Evolutionary conservation across 495 filamentous ascomycete genomes (phyloP).

Genomic region (Daldinia childiae): DNA sequence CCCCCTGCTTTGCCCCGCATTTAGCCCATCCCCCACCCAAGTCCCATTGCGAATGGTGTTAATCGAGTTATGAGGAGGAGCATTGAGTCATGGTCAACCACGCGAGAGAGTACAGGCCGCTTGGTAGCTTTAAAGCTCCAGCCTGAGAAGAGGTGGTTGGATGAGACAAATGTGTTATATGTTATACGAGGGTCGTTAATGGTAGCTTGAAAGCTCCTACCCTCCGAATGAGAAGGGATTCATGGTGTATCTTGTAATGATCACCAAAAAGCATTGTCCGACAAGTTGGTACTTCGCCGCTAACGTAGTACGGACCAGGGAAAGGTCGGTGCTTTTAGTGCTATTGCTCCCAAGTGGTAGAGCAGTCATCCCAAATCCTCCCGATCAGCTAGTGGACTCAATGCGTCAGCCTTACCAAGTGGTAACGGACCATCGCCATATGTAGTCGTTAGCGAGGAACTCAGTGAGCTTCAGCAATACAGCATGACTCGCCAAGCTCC

Average conservation of each 20-base stretch:
- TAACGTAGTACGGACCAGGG: conserved; percentile 13
- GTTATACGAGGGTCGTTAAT: conserved; percentile 52
- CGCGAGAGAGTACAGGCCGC: conserved; percentile 46
- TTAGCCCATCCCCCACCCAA: conserved; percentile 35
- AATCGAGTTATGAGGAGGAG: conserved; percentile 54
- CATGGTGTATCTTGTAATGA: conserved; percentile 12
- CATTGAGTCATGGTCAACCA: conserved; percentile 40
- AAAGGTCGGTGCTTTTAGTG: conserved; percentile 20
- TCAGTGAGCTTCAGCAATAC: conserved; percentile 23
- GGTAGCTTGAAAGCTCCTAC: conserved; percentile 65
- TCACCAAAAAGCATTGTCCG: conserved; percentile 14
- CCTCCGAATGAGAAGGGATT: conserved; percentile 43
- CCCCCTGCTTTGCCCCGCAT: conserved; percentile 34
- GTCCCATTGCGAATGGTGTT: conserved; percentile 48
- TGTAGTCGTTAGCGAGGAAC: conserved; percentile 26
- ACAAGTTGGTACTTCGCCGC: conserved; percentile 15
- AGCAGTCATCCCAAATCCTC: conserved; percentile 13
- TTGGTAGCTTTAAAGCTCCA: conserved; percentile 66
- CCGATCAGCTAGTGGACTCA: conserved; percentile 21
- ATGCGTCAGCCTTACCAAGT: conserved; percentile 32
- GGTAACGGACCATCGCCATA: conserved; percentile 16
- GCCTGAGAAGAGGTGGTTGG: conserved; percentile 46
- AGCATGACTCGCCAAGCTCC: conserved; percentile 11
- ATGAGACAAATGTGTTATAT: conserved; percentile 34
- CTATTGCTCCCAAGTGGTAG: conserved; percentile 43